These are phyloP conservation scores for Penicillium herquei DNA, from an alignment of 495 filamentous ascomycete genomes.

Conservation along the genomic window DNA sequence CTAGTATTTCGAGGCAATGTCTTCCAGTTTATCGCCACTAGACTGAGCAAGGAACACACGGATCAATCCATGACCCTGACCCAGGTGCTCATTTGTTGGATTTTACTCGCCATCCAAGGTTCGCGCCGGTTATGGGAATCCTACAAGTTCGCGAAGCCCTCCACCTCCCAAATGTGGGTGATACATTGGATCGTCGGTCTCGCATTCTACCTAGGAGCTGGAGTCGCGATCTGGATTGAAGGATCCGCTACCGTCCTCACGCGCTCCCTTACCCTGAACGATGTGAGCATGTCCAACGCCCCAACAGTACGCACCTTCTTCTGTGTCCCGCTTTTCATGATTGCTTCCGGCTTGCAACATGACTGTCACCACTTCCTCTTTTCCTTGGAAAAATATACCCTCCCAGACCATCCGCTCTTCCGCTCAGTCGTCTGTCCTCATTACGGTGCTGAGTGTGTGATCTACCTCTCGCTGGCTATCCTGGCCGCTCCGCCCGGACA, in stretches of 20 bases:
- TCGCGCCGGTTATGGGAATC: constrained; percentile 73
- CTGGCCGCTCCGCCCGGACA: constrained; percentile 64
- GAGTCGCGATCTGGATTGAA: constrained; percentile 82
- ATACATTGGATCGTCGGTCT: constrained; percentile 78
- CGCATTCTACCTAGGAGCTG: constrained; percentile 69
- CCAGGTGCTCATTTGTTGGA: constrained; percentile 68
- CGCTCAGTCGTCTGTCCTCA: constrained; percentile 75
- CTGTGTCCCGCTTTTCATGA: constrained; percentile 63
- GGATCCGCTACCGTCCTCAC: constrained; percentile 63
- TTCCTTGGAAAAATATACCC: constrained; percentile 77
- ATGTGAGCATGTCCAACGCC: constrained; percentile 37
- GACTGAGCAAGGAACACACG: constrained; percentile 35
- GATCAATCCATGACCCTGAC: constrained; percentile 55
- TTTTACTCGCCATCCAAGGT: constrained; percentile 72
- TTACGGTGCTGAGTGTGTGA: constrained; percentile 81
- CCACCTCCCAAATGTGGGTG: constrained; percentile 75
- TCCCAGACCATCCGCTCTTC: constrained; percentile 75
- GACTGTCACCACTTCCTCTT: constrained; percentile 78
- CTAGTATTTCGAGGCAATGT: constrained; percentile 55
- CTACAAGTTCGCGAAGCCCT: constrained; percentile 58
- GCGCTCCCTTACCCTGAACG: constrained; percentile 25
- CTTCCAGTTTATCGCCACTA: constrained; percentile 38
- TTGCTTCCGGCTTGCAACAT: constrained; percentile 76
- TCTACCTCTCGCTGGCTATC: constrained; percentile 78
- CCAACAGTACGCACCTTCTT: constrained; percentile 60